A percentile compares a stretch with the other conserved stretches of the same genome.
Conservation (phyloP, 2,329 filamentous ascomycete species). For the Diaporthe velutina region DNA sequence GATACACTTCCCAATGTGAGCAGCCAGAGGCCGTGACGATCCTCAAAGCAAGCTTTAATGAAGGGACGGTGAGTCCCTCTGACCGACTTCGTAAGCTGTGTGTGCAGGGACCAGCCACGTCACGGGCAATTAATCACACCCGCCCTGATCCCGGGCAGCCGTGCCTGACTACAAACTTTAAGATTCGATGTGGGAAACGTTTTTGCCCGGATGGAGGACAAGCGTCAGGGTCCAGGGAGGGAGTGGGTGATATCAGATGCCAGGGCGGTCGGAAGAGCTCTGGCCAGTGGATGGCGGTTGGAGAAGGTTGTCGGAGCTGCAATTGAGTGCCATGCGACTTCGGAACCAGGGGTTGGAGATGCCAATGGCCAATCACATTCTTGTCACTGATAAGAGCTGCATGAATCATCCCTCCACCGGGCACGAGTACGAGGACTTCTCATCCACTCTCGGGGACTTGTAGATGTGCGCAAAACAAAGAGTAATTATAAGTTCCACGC, state of each 20-base stretch:
- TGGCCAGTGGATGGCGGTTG: not conserved
- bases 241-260: not conserved
- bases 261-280: not conserved
- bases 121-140: not conserved
- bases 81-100: not conserved
- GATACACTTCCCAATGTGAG: not conserved
- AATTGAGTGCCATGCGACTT: not conserved
- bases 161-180: not conserved
- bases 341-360: not conserved
- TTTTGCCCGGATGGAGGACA: not conserved
- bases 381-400: conserved; percentile 7
- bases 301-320: not conserved
- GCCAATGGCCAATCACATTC: not conserved
- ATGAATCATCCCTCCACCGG: not conserved
- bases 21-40: not conserved
- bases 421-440: not conserved
- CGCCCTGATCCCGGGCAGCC: not conserved
- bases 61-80: conserved; percentile 4
- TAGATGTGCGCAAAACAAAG: not conserved
- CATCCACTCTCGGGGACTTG: not conserved
- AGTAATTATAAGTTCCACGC: not conserved
- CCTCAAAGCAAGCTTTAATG: not conserved
- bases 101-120: conserved; percentile 17
- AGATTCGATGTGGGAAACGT: not conserved
- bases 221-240: conserved; percentile 4